Conservation (phyloP, 139 green algal genomes). For the Diplosphaera chodatii region DNA sequence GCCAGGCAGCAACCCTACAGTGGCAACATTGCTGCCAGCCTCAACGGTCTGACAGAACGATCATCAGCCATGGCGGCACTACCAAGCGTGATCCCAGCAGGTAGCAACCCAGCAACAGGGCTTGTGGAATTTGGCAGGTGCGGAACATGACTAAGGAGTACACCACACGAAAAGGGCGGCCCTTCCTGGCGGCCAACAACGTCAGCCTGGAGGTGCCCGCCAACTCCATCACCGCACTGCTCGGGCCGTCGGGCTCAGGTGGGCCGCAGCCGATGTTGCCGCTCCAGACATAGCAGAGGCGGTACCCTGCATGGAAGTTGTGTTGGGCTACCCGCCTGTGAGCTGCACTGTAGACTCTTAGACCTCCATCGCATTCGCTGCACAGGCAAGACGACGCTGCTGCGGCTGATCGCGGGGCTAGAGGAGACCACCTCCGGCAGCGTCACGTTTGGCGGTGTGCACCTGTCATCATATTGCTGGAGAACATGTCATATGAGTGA, state of each 20-base stretch:
- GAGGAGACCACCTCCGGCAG: slow-evolving; percentile 56
- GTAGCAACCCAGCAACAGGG: no score
- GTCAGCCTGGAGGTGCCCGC: slow-evolving; percentile 58
- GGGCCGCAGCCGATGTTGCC: no score
- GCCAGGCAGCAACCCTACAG: no score
- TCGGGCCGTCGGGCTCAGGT: slow-evolving; percentile 70
- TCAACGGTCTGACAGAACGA: no score
- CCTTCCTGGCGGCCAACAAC: slow-evolving; percentile 58
- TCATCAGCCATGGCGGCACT: no score
- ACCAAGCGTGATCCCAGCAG: no score
- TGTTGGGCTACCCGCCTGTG: no score
- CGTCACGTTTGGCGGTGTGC: slow-evolving; percentile 67
- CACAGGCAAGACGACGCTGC: slow-evolving; percentile 75
- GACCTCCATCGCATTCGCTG: no score
- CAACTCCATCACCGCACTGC: slow-evolving; percentile 60
- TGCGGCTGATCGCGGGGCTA: slow-evolving; percentile 77
- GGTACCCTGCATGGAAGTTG: no score
- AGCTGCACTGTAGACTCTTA: no score
- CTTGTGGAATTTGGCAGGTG: slow-evolving; percentile 27
- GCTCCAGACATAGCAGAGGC: no score
- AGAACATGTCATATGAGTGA: background rate
- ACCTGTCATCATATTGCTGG: background rate
- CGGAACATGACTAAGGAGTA: slow-evolving; percentile 67
- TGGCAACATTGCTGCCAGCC: no score
- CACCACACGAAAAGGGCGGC: slow-evolving; percentile 41